These are phyloP conservation scores for Thalassiosira mediterranea DNA, from an alignment of 352 stramenopile genomes.

Conservation along the genomic window DNA sequence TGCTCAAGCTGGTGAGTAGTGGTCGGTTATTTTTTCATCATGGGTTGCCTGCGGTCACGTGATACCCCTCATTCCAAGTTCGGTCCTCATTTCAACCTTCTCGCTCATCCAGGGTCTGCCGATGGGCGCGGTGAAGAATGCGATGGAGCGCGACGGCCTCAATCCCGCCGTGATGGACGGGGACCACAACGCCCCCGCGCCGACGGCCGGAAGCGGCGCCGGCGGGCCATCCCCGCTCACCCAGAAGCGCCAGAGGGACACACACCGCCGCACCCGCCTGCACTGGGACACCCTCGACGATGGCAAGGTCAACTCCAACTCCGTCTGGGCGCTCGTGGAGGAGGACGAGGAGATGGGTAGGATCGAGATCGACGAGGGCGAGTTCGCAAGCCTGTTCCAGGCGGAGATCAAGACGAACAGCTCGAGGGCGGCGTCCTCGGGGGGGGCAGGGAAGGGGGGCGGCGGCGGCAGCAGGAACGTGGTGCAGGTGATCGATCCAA, in stretches of 20 bases:
- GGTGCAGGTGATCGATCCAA: conserved; percentile 89
- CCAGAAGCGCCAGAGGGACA: conserved; percentile 68
- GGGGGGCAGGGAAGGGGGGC: conserved; percentile 44
- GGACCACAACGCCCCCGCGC: conserved; percentile 62
- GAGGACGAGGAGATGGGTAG: conserved; percentile 69
- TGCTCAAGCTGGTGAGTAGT: conserved; percentile 54
- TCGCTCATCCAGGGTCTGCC: conserved; percentile 72
- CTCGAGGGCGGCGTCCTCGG: conserved; percentile 21
- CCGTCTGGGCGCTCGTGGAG: conserved; percentile 86
- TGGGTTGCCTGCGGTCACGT: conserved; percentile 54
- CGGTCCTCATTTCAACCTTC: too few relatives aligned
- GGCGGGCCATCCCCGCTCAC: conserved; percentile 80
- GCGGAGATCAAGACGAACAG: conserved; percentile 72
- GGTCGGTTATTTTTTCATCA: conserved; percentile 5
- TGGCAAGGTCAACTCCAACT: conserved; percentile 85
- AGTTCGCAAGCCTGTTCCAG: conserved; percentile 83
- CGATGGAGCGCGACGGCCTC: conserved; percentile 87
- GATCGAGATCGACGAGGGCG: conserved; percentile 79
- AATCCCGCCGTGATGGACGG: conserved; percentile 78
- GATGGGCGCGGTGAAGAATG: conserved; percentile 91
- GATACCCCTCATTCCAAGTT: background rate
- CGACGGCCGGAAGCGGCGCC: background rate
- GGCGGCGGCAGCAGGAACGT: conserved; percentile 65
- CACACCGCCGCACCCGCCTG: conserved; percentile 74
- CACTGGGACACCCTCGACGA: conserved; percentile 83